phyloP scores from a whole-genome alignment of 441 rosid genomes.

The Syzygium malaccense region DNA sequence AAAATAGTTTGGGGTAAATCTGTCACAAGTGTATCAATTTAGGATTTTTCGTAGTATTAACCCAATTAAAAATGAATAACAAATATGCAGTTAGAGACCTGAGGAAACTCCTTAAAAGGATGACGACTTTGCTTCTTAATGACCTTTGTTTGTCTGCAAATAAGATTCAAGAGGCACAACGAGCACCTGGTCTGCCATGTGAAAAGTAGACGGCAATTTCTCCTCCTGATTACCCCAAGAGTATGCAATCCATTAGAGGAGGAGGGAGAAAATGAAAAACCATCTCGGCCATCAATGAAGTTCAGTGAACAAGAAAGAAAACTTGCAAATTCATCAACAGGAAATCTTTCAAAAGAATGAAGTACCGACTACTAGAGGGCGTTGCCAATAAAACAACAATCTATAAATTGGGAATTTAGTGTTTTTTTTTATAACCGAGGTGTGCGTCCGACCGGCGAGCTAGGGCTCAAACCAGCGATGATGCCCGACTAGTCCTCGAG shows the following conservation, averaged over 20 bases:
- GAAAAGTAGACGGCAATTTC: constrained; percentile 74
- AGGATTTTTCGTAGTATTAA: too few relatives aligned
- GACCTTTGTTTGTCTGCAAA: constrained; percentile 82
- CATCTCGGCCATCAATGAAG: background rate
- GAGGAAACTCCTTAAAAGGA: background rate
- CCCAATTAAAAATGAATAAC: background rate
- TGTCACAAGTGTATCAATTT: too few relatives aligned
- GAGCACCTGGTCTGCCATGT: constrained; percentile 77
- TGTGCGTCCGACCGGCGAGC: too few relatives aligned
- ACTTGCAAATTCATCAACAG: background rate
- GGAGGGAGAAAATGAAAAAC: background rate
- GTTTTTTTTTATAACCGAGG: too few relatives aligned
- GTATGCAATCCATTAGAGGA: background rate
- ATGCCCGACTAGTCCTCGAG: too few relatives aligned
- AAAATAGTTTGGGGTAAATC: too few relatives aligned
- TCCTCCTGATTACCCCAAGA: constrained; percentile 45
- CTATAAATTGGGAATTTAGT: background rate
- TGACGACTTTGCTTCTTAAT: background rate
- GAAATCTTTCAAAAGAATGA: background rate
- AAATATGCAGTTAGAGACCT: background rate
- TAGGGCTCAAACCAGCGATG: too few relatives aligned
- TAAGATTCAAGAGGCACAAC: constrained; percentile 71
- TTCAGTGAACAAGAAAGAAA: background rate
- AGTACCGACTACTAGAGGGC: background rate
- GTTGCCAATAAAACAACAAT: background rate